A percentile compares a stretch with the other conserved stretches of the same genome.
phyloP scores from a whole-genome alignment of 2,329 filamentous ascomycete species.

The Clarireedia homoeocarpa region DNA sequence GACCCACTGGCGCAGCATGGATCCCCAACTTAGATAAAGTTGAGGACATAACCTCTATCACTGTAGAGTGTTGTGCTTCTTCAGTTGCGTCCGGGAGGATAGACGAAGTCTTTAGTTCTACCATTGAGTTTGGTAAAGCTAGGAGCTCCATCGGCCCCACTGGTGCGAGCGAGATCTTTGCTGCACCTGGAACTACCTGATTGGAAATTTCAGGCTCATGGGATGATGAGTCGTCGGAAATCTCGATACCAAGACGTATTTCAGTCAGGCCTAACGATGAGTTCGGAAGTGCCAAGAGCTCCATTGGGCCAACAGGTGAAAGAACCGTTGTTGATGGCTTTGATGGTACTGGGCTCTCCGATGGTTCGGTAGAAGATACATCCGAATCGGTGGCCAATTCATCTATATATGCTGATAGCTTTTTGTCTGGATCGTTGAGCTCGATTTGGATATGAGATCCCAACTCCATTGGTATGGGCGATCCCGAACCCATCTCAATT shows the following conservation, averaged over 20 bases:
- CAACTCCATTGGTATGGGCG: too few species aligned
- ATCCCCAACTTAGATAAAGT: not conserved
- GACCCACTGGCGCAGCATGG: conserved; percentile 18
- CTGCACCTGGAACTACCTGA: conserved; percentile 26
- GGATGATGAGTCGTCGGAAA: not conserved
- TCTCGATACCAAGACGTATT: not conserved
- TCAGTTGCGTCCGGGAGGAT: not conserved
- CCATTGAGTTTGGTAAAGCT: conserved; percentile 42
- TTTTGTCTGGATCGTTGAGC: not conserved
- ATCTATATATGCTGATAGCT: not conserved
- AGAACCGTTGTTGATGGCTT: not conserved
- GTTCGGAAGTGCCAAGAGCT: conserved; percentile 48
- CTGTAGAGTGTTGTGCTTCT: too few species aligned
- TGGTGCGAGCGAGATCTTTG: conserved; percentile 9
- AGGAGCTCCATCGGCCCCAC: conserved; percentile 36
- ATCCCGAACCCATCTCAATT: not conserved
- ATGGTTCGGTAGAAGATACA: not conserved
- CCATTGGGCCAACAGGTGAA: conserved; percentile 25
- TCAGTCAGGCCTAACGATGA: not conserved
- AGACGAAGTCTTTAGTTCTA: not conserved
- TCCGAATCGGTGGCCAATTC: not conserved
- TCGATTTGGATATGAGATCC: not conserved
- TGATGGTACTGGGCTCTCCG: not conserved
- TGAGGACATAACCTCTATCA: not conserved
- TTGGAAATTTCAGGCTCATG: not conserved